Evolutionary conservation across 495 filamentous ascomycete genomes (phyloP), one percentile per base, ranked within the genome.

Genomic region (Talaromyces stipitatus): DNA sequence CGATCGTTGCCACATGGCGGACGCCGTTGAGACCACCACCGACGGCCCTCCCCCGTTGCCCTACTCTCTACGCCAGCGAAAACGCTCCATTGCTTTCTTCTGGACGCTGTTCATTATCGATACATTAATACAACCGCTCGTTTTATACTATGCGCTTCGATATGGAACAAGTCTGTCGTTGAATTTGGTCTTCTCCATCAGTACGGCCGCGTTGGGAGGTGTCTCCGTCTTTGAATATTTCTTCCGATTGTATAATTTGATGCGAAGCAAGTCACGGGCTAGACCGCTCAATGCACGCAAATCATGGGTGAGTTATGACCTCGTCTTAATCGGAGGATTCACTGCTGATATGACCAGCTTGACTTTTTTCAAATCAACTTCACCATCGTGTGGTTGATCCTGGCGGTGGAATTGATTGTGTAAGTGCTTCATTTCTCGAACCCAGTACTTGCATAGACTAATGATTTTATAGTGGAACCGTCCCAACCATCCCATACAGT

Each of bases 281-380:
- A 74, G 82, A 12, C 78, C 79, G 6, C 67, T 83, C 33, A 82
- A 82, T 24, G 77, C 81, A 10, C 65, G 66, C 26, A 71, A 73
- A 57, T 72, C 67, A 69, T 78, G 82, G 71, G 74, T 77, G 66
- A 6, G 72, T 53, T 50, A n/a, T n/a, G n/a, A n/a, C n/a, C n/a
- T n/a, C n/a, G n/a, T n/a, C n/a, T n/a, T n/a, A n/a, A n/a, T n/a
- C n/a, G n/a, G 3, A 24, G n/a, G 4, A 12, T 24, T 51, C 61
- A 51, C 66, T 50, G 18, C 54, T 66, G 12, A 45, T 43, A 46
- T n/a, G 14, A 29, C 50, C 60, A 81, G 76, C 69, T 84, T 47
- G 82, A 86, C 58, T 85, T 82, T 66, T 84, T 84, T 57, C 82
- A 85, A 47, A 82, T 83, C 70, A 83, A 82, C 57, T 81, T 83